Percentiles rank a stretch among this genome's conserved stretches.
Evolutionary conservation across 805 yeast genomes (phyloP).

Genomic region (Barnettozyma populi): DNA sequence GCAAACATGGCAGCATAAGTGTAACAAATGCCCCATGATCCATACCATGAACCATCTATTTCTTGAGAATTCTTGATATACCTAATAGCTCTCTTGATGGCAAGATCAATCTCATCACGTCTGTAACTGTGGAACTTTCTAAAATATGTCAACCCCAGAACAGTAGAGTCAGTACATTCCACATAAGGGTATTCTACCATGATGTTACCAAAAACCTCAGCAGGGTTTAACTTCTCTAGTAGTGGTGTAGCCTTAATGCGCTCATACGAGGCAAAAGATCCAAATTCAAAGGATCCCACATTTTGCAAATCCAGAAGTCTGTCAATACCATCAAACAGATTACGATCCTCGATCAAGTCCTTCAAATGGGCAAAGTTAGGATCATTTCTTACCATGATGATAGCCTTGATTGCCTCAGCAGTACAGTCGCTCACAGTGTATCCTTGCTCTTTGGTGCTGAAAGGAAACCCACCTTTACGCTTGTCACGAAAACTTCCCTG

Average conservation of each 20-base stretch:
- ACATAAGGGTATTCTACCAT: constrained; percentile 99
- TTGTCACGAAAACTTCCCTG: constrained; percentile 77
- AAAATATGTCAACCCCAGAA: constrained; percentile 81
- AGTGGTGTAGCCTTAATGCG: constrained; percentile 72
- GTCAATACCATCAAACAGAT: constrained; percentile 67
- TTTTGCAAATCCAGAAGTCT: constrained; percentile 74
- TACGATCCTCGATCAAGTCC: constrained; percentile 47
- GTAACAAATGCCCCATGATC: constrained; percentile 96
- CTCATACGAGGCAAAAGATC: constrained; percentile 92
- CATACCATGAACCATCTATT: constrained; percentile 94
- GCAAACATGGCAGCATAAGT: constrained; percentile 99
- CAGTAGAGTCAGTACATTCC: constrained; percentile 95
- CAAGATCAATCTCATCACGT: constrained; percentile 53
- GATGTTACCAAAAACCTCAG: constrained; percentile 95
- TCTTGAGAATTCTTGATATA: constrained; percentile 68
- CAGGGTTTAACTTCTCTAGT: constrained; percentile 82
- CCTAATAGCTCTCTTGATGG: constrained; percentile 67
- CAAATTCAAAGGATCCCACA: constrained; percentile 69
- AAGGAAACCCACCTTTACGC: constrained; percentile 92
- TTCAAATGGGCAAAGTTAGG: constrained; percentile 43
- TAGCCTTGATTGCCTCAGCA: constrained; percentile 91
- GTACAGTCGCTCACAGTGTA: constrained; percentile 96
- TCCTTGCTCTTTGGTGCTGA: constrained; percentile 93
- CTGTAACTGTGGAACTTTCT: constrained; percentile 61
- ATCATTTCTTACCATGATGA: constrained; percentile 79